Conservation (phyloP, 257 asterid genomes). For the Echium plantagineum region DNA sequence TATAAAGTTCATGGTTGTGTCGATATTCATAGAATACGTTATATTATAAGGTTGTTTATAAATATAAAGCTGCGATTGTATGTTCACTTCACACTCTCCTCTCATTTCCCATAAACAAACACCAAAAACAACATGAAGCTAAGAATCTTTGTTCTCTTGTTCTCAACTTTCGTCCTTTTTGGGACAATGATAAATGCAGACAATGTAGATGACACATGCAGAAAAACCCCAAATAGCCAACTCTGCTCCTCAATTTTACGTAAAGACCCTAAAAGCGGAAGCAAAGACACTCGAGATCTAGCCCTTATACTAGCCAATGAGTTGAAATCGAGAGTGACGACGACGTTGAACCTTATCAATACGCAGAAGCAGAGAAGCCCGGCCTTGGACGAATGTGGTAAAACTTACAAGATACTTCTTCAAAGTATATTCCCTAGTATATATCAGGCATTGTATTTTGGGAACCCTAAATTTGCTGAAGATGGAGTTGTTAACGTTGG, state of each 20-base stretch:
- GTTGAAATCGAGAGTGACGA: conserved; percentile 3
- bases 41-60: too few relatives aligned
- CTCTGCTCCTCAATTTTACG: conserved; percentile 4
- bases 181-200: neutral
- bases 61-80: too few relatives aligned
- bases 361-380: conserved; percentile 2
- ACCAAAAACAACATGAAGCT: too few relatives aligned
- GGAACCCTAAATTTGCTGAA: conserved; percentile 21
- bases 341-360: neutral
- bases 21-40: too few relatives aligned
- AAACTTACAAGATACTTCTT: neutral
- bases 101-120: too few relatives aligned
- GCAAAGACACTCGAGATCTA: conserved; percentile 6
- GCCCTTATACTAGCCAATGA: conserved; percentile 12
- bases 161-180: neutral
- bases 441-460: conserved; percentile 17
- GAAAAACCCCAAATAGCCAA: conserved; percentile 6
- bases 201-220: neutral
- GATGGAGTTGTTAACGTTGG: conserved; percentile 8
- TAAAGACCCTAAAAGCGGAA: neutral
- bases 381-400: neutral
- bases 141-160: neutral
- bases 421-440: conserved; percentile 7
- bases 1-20: too few relatives aligned
- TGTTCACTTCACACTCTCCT: too few relatives aligned